Evolutionary conservation across 768 basidiomycete species (phyloP), one percentile per base, ranked within the genome.

Genomic region (Tulasnella sp.): DNA sequence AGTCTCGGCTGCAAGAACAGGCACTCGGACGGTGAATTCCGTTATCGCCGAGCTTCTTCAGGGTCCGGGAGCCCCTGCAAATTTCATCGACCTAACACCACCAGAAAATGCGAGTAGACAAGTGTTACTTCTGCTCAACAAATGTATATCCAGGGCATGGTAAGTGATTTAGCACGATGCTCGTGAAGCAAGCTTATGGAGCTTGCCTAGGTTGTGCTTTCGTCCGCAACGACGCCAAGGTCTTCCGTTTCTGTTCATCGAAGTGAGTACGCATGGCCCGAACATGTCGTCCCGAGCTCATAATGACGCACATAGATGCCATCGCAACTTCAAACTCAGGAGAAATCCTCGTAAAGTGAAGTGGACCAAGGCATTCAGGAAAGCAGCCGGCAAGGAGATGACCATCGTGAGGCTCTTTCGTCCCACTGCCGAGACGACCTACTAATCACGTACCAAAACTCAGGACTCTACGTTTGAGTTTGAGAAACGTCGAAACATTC

Each of bases 261-360:
- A 98, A 98, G 92, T 99, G 76, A 77, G 89, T n/a, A 22, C 6
- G 19, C 5, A 32, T 7, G 2, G 32, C 5, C 0, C 34, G 26
- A 35, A 19, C 62, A 35, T 8, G n/a, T 29, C 44, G 37, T 1
- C 3, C 14, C 62, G 22, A 29, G 40, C 17, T 77, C n/a, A n/a
- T n/a, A n/a, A 29, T 71, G 5, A 44, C 42, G 26, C 17, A 69
- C 67, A 16, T 69, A 95, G 93, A 85, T 97, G 97, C 80, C 93
- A 98, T 81, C 98, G 98, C 83, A 99, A 98, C 82, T 99, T 99
- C 88, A 99, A 99, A 81, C 98, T 98, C 97, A 98, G 98, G 84
- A 91, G 97, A 42, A 99, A 98, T 82, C 97, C 97, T 62, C 89
- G 97, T 74, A 99, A 99, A 82, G 95, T 99, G 41, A 85, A 93